Evolutionary conservation across 768 basidiomycete genomes (phyloP).

Genomic region (Gymnopilus junonius): DNA sequence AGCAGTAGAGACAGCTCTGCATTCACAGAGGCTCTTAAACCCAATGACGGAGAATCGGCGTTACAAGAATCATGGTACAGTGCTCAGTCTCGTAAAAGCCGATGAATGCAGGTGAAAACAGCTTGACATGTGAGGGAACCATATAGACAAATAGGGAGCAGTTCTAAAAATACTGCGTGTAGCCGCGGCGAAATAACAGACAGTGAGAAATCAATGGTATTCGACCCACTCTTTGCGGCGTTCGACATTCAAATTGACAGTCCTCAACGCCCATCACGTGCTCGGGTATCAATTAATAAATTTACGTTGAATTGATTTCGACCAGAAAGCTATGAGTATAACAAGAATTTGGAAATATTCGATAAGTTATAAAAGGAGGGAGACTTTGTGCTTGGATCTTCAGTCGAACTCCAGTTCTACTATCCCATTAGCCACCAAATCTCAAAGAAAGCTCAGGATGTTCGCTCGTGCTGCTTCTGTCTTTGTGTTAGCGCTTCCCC

Average conservation of each 20-base stretch:
- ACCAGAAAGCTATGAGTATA: neutral
- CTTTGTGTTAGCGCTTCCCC: conserved; percentile 30
- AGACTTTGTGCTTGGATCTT: neutral
- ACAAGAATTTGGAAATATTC: neutral
- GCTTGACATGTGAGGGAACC: neutral
- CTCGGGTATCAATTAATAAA: neutral
- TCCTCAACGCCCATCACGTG: neutral
- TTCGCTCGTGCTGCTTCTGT: conserved; percentile 30
- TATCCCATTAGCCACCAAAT: conserved; percentile 6
- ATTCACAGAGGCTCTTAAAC: neutral
- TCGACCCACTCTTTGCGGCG: neutral
- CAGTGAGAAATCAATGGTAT: neutral
- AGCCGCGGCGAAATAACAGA: neutral
- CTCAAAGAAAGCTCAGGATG: conserved; percentile 23
- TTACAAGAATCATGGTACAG: neutral
- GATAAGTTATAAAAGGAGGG: conserved; percentile 20
- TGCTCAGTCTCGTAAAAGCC: neutral
- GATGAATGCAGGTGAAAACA: neutral
- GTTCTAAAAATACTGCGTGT: neutral
- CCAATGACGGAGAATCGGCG: neutral
- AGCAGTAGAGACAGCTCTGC: neutral
- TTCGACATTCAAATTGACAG: neutral
- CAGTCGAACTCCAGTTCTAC: conserved; percentile 27
- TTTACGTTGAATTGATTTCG: neutral
- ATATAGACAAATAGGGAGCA: neutral